Base-by-base conservation (phyloP, 106 monocot species). In the Dactylorhiza incarnata region DNA sequence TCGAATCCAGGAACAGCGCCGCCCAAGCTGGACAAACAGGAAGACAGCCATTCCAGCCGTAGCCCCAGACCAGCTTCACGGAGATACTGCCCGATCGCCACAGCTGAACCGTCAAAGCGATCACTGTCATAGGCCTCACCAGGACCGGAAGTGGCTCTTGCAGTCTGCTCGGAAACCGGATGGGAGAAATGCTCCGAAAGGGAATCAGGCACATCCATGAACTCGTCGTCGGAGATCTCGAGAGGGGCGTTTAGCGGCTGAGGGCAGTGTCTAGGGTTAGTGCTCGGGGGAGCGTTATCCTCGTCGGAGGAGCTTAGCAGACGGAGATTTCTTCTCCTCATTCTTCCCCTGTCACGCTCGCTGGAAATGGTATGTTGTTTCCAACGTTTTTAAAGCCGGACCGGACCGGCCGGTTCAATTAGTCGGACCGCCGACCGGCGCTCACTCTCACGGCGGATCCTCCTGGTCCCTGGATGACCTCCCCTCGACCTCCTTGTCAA, bases 191-290 rank as follows among this genome's bases (percentile, higher is more conserved):
- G 76, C 17, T 76, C 80, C 25, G 88, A 87, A 37, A 85, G 75
- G 15, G 81, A 90, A 47, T 90, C 90, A 72, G 78, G 72, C 73
- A 92, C 90, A 12, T 84, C 82, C 73, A 69, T 78, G 29, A 74
- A 76, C 9, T 85, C 88, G 45, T 86, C 87, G 44, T 87, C 87
- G 73, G 90, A 93, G 75, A 97, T 89, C 47, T 84, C 84, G 68
- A 87, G 26, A 3, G 87, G 87, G 20, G 58, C 51, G 8, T 75
- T 56, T 0, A 67, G 74, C 10, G 68, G 56, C 24, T 82, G 74
- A 37, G 73, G n/a, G 11, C 37, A 13, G 12, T 73, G 78, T 23
- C 75, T 50, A 9, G 77, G 76, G 71, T 48, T 66, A 71, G 81
- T 79, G 8, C 26, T 73, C 6, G 46, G 45, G 3, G 16, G 76